Percentiles rank a stretch among this genome's conserved stretches.
Evolutionary conservation across 306 rosid genomes (phyloP).

Genomic region (Clitoria ternatea): DNA sequence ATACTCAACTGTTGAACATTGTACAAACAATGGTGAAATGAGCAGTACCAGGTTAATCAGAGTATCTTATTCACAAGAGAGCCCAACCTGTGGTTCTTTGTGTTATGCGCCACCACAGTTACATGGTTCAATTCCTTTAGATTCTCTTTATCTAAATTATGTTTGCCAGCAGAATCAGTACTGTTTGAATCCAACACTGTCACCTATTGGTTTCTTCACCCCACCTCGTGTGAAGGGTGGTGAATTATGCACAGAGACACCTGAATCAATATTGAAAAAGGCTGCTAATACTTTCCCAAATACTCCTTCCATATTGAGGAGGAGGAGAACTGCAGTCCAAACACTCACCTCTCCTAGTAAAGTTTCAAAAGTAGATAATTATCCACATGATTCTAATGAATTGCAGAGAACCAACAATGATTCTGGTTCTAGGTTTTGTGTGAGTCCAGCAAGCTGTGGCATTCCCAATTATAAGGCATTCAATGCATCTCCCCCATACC

Average conservation of each 20-base stretch:
- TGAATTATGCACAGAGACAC: constrained; percentile 50
- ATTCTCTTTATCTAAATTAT: constrained; percentile 44
- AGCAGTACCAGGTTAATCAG: constrained; percentile 38
- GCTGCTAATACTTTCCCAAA: constrained; percentile 85
- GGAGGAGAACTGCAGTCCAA: constrained; percentile 54
- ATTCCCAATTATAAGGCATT: constrained; percentile 51
- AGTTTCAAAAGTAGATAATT: constrained; percentile 33
- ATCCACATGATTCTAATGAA: constrained; percentile 37
- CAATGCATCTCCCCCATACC: constrained; percentile 94
- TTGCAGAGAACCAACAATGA: constrained; percentile 31
- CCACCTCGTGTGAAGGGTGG: constrained; percentile 72
- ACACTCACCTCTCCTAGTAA: constrained; percentile 35
- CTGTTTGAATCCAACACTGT: constrained; percentile 39
- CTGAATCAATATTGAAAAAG: constrained; percentile 82
- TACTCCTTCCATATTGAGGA: constrained; percentile 90
- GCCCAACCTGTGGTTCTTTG: constrained; percentile 58
- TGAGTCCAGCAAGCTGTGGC: constrained; percentile 48
- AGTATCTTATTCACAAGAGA: constrained; percentile 45
- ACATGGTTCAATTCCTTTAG: constrained; percentile 50
- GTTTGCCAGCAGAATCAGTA: constrained; percentile 47
- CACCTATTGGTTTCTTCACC: constrained; percentile 70
- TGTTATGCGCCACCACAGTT: constrained; percentile 68
- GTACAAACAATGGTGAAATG: constrained; percentile 34
- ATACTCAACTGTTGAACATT: constrained; percentile 33
- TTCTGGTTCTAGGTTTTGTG: constrained; percentile 38